These are phyloP conservation scores for Apiospora arundinis DNA, from an alignment of 2,329 filamentous ascomycete genomes.

Conservation along the genomic window DNA sequence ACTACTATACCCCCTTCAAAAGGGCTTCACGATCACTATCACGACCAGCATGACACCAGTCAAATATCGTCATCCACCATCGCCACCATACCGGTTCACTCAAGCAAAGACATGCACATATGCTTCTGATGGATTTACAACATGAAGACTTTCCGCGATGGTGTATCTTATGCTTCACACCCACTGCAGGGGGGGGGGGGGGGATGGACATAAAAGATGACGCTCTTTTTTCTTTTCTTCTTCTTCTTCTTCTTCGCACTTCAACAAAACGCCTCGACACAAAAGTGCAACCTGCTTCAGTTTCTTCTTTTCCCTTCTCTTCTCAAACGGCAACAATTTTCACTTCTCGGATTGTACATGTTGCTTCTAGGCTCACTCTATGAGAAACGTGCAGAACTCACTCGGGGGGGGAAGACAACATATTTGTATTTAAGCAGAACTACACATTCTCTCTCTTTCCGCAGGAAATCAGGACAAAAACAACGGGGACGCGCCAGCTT, in stretches of 20 bases:
- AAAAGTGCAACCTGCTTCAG: not conserved
- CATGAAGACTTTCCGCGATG: constrained; percentile 8
- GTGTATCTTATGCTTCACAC: constrained; percentile 1
- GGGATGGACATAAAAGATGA: not conserved
- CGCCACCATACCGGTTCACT: not conserved
- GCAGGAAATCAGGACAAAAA: not conserved
- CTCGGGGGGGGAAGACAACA: not conserved
- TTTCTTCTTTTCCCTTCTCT: not conserved
- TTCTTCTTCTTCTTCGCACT: not conserved
- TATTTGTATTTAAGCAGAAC: not conserved
- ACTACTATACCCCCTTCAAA: not conserved
- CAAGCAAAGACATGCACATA: not conserved
- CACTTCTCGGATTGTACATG: not conserved
- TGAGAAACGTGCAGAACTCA: not conserved
- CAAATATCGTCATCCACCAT: constrained; percentile 3
- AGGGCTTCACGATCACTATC: constrained; percentile 16
- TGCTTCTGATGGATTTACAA: constrained; percentile 4
- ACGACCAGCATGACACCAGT: constrained; percentile 5
- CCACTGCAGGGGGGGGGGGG: constrained; percentile 4
- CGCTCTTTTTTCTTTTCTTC: constrained; percentile 13
- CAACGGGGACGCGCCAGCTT: not conserved
- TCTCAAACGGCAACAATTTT: not conserved
- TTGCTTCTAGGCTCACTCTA: not conserved
- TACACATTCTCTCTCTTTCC: not conserved
- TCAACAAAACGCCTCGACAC: not conserved